Evolutionary conservation across 2,329 filamentous ascomycete species (phyloP).

Genomic region (Epichloe sibirici): DNA sequence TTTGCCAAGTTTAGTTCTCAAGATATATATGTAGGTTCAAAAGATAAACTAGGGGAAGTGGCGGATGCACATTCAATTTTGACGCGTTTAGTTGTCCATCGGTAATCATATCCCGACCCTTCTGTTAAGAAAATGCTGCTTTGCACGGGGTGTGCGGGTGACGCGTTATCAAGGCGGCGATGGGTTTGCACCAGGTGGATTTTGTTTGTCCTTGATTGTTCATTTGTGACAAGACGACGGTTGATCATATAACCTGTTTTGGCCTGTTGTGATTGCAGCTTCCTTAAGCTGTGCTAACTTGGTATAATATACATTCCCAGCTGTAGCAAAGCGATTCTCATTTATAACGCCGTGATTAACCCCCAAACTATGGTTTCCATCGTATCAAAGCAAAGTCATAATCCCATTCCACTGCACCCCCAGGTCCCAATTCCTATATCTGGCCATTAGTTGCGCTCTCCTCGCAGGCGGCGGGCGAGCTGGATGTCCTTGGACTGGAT

Average conservation of each 20-base stretch:
- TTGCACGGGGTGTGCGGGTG: too few relatives aligned
- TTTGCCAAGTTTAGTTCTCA: too few relatives aligned
- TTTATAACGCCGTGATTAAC: slow-evolving; percentile 35
- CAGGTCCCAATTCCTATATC: background rate
- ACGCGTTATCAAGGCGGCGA: too few relatives aligned
- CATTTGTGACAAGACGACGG: too few relatives aligned
- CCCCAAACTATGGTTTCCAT: slow-evolving; percentile 26
- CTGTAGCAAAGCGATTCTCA: slow-evolving; percentile 28
- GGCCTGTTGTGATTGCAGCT: slow-evolving; percentile 13
- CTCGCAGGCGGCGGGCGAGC: slow-evolving; percentile 86
- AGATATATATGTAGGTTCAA: too few relatives aligned
- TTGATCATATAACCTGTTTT: background rate
- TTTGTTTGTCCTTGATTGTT: too few relatives aligned
- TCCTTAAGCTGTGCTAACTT: slow-evolving; percentile 13
- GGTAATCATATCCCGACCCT: too few relatives aligned
- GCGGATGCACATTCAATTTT: too few relatives aligned
- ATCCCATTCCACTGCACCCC: slow-evolving; percentile 16
- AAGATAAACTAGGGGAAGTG: too few relatives aligned
- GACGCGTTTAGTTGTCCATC: too few relatives aligned
- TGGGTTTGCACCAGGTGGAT: background rate
- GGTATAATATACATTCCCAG: slow-evolving; percentile 32
- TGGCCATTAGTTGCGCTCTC: slow-evolving; percentile 66
- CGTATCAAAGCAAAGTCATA: slow-evolving; percentile 28
- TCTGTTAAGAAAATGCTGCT: too few relatives aligned
- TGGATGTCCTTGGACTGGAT: slow-evolving; percentile 98